phyloP scores from a whole-genome alignment of 352 stramenopile genomes.

The Pythium myriotylum region DNA sequence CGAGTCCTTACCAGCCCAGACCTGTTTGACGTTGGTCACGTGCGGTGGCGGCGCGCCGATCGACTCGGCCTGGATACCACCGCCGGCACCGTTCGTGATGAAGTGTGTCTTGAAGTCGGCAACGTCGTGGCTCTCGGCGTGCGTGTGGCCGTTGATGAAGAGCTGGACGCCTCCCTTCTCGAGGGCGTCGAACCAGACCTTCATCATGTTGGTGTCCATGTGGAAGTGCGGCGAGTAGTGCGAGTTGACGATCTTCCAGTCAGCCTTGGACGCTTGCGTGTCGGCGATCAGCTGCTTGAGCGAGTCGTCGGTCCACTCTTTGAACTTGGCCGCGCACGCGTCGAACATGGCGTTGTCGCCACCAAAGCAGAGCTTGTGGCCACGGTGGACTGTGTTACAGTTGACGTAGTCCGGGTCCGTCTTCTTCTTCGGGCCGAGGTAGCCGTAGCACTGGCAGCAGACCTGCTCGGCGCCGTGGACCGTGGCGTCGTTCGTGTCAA shows the following conservation, averaged over 20 bases:
- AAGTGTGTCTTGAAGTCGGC: conserved; percentile 36
- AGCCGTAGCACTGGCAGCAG: conserved; percentile 87
- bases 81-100: conserved; percentile 42
- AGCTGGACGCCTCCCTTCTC: conserved; percentile 55
- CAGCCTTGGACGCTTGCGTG: conserved; percentile 60
- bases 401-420: conserved; percentile 24
- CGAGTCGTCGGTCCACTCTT: conserved; percentile 72
- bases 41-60: conserved; percentile 26
- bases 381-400: conserved; percentile 56
- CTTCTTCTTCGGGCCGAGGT: conserved; percentile 34
- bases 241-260: conserved; percentile 87
- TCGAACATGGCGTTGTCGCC: conserved; percentile 60
- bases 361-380: conserved; percentile 54
- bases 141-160: conserved; percentile 76
- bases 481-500: conserved; percentile 69
- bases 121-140: conserved; percentile 78
- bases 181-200: conserved; percentile 65
- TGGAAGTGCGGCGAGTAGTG: conserved; percentile 84
- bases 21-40: conserved; percentile 25
- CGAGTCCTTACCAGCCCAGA: conserved; percentile 26
- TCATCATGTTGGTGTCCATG: conserved; percentile 56
- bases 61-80: conserved; percentile 38
- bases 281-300: conserved; percentile 52
- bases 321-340: conserved; percentile 66
- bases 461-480: conserved; percentile 69